Base-by-base conservation (phyloP, 2,329 filamentous ascomycete species). In the Didymella sp. region DNA sequence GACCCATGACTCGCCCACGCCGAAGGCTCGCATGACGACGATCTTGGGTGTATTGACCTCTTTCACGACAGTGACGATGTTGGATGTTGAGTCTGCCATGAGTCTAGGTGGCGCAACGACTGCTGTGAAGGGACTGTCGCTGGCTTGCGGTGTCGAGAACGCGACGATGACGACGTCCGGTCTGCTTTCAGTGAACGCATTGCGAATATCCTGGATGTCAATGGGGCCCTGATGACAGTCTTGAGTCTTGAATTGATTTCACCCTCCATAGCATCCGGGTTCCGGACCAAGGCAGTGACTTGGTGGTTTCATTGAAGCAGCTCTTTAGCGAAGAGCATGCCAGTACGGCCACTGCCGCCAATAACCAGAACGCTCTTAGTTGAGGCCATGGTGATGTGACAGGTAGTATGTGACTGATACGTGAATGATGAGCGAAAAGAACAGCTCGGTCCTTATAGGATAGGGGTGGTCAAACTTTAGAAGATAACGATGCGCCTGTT, bases 21-120 rank as follows among this genome's bases (percentile, higher is more conserved):
- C 84, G 58, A 82, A 79, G 1, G 81, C 78, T 12, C 80, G 82
- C 70, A 85, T 78, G 44, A 82, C 73, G 24, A 85, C 75, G 2
- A 84, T 62, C 48, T 81, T 83, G 7, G 43, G 59, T 46, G 76
- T 71, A 0, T 67, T 67, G 44, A 72, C 71, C 17, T 72, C 67
- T 47, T 76, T 70, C 76, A 80, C 80, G 4, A 67, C 71, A 0
- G 69, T 58, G 12, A 79, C 60, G 3, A 78, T 61, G 41, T 79
- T 77, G 21, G 66, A 67, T 15, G 78, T 73, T 15, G 77, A 73
- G 52, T 80, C 76, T 2, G 78, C 76, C 75, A 85, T 81, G n/a
- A 85, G 71, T 3, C 78, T 73, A 0, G 74, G 73, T 0, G 81
- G 78, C 0, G 77, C 74, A 15, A 79, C 75, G 1, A 78, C 72